Base-by-base conservation (phyloP, 2,329 filamentous ascomycete species). In the Eurotiales sp. region DNA sequence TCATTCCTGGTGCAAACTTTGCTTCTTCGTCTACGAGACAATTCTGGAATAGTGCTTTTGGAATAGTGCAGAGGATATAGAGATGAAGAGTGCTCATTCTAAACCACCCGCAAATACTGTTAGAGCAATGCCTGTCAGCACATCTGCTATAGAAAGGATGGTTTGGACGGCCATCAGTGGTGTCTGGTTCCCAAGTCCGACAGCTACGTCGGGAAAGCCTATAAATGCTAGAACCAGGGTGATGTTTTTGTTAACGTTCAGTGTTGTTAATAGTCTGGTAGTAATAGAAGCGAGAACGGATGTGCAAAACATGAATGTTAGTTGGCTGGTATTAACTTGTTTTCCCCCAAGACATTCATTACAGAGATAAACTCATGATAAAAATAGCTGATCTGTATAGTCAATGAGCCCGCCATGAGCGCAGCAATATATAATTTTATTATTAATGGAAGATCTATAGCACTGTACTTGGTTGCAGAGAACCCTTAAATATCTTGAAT, bases 61-160 rank as follows among this genome's bases (percentile, higher is more conserved):
- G n/a, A n/a, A n/a, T 3, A 72, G 55, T 6, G 67, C 71, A 54
- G 72, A 64, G 2, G 50, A 66, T 5, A 70, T 63, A 2, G 66
- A 67, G 17, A 70, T 56, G 30, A 69, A 71, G 10, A 72, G 50
- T 0, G 69, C 56, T 3, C 68, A 69, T 3, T 66, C 69, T 2
- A 72, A 57, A 2, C 63, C 66, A 53, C 71, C 66, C 6, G 57
- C 32, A 47, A 72, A 72, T 46, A 66, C 62, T 4, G 70, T 53
- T 1, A 69, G 56, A 0, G 66, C 64, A 1, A 64, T 66, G 2
- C 64, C 70, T 17, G 58, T 62, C 7, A 69, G 62, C 1, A 72
- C 58, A 34, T 72, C 67, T 4, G 47, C 53, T 2, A 54, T 21
- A 10, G 58, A 51, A 4, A 71, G 63, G 1, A 63, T 58, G 0